phyloP scores from a whole-genome alignment of 345 rosid species.

The Eutrema yunnanense region DNA sequence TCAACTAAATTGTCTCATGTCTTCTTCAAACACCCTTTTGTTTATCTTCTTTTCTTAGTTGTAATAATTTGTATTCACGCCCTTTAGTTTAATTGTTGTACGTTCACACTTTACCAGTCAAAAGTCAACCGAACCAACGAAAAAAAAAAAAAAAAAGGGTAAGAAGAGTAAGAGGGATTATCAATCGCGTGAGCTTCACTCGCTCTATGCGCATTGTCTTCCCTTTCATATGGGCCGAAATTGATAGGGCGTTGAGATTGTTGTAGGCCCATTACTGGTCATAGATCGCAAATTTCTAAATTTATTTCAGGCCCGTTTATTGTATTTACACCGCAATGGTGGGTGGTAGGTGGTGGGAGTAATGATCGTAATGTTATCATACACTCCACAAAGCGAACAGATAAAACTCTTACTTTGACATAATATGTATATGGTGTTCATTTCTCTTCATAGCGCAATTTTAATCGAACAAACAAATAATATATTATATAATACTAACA shows the following conservation, averaged over 20 bases:
- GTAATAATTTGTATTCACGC: conserved; percentile 1
- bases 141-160: neutral
- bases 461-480: neutral
- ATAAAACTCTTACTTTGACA: neutral
- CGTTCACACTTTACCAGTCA: neutral
- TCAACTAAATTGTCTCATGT: neutral
- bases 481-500: neutral
- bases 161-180: neutral
- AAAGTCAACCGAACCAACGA: neutral
- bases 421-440: neutral
- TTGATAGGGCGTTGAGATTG: neutral
- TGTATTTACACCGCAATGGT: neutral
- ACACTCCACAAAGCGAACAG: neutral
- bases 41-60: conserved; percentile 12
- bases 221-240: neutral
- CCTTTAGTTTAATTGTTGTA: neutral
- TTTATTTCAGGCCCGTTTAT: neutral
- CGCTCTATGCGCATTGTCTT: neutral
- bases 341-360: neutral
- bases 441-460: neutral
- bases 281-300: neutral
- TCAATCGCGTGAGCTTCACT: neutral
- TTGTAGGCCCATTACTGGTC: neutral
- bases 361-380: neutral
- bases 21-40: neutral